Evolutionary conservation across 164 flowering plant species (phyloP).

Genomic region (Aristolochia californica): DNA sequence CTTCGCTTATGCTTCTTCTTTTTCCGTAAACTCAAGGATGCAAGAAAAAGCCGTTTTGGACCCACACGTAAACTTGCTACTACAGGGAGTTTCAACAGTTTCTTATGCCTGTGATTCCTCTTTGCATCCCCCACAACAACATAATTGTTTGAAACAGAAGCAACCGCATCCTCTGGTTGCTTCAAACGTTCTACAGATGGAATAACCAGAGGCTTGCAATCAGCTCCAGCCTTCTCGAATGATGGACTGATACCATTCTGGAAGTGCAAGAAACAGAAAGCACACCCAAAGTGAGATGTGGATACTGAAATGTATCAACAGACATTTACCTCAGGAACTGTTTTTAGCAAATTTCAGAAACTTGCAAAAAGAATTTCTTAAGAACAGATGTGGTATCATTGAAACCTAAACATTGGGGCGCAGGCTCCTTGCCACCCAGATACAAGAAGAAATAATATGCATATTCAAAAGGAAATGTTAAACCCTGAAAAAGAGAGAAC

Average conservation of each 20-base stretch:
- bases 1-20: constrained; percentile 39
- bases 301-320: not conserved
- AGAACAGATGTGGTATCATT: too few relatives aligned
- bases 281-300: not conserved
- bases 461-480: too few relatives aligned
- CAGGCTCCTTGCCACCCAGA: too few relatives aligned
- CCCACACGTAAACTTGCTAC: constrained; percentile 21
- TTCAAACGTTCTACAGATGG: constrained; percentile 9
- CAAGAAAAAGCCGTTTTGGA: constrained; percentile 26
- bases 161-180: constrained; percentile 8
- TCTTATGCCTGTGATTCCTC: constrained; percentile 20
- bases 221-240: constrained; percentile 3
- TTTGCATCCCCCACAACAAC: not conserved
- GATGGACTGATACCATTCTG: constrained; percentile 13
- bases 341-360: too few relatives aligned
- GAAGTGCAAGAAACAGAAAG: constrained; percentile 1
- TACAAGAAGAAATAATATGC: too few relatives aligned
- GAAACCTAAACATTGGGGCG: too few relatives aligned
- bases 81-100: constrained; percentile 23
- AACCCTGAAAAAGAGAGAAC: too few relatives aligned
- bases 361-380: too few relatives aligned
- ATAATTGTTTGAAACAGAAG: constrained; percentile 3
- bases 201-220: constrained; percentile 4
- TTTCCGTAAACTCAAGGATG: constrained; percentile 29
- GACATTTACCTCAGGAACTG: not conserved